These are phyloP conservation scores for Moesziomyces globuligerus DNA, from an alignment of 1,284 basidiomycete genomes.

Conservation along the genomic window DNA sequence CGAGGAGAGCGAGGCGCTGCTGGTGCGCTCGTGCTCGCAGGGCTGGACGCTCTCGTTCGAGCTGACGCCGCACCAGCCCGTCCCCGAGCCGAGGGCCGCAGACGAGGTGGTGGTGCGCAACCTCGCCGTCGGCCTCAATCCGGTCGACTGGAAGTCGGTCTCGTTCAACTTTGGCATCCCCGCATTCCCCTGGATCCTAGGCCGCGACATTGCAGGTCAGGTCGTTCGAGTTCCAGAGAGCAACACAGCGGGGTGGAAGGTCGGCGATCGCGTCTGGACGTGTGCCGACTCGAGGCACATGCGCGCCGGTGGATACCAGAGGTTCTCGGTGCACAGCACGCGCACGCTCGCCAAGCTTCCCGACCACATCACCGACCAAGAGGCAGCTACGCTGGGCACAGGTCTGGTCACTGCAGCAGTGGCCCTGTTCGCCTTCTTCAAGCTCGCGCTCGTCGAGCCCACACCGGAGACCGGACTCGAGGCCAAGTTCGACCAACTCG, in stretches of 20 bases:
- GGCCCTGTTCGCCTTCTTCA: constrained; percentile 54
- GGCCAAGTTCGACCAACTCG: neutral
- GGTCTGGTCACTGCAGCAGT: constrained; percentile 66
- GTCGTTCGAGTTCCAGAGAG: constrained; percentile 69
- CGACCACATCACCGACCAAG: constrained; percentile 24
- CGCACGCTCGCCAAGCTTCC: constrained; percentile 44
- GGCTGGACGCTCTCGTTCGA: constrained; percentile 60
- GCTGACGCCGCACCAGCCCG: constrained; percentile 37
- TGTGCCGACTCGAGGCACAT: constrained; percentile 57
- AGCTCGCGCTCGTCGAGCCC: constrained; percentile 17
- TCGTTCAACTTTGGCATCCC: constrained; percentile 60
- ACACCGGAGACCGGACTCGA: neutral
- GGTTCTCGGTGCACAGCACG: constrained; percentile 38
- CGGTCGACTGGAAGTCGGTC: constrained; percentile 58
- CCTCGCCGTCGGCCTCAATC: constrained; percentile 54
- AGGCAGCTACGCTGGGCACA: constrained; percentile 59
- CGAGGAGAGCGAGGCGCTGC: constrained; percentile 28
- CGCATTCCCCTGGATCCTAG: constrained; percentile 67
- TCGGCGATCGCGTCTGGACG: constrained; percentile 68
- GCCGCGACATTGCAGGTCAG: constrained; percentile 70
- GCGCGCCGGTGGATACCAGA: constrained; percentile 56
- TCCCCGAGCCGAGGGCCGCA: constrained; percentile 5
- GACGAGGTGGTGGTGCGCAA: constrained; percentile 50
- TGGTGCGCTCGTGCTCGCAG: constrained; percentile 52
- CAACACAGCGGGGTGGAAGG: constrained; percentile 68